These are phyloP conservation scores for Metschnikowia cubensis DNA, from an alignment of 805 yeast genomes.

Conservation along the genomic window DNA sequence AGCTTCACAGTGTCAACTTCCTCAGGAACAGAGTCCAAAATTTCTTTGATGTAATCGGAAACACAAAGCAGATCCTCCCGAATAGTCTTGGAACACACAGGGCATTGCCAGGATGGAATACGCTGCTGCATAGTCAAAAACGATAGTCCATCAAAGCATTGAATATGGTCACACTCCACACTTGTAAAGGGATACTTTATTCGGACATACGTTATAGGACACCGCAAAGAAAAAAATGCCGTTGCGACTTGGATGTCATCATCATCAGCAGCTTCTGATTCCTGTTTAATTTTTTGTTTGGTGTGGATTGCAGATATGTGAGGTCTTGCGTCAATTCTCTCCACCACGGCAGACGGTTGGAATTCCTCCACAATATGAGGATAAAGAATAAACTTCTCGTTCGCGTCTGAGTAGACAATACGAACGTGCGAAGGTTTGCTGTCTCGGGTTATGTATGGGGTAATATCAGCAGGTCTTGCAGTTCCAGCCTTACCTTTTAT, in stretches of 20 bases:
- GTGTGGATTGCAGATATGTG: constrained; percentile 54
- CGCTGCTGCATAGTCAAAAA: constrained; percentile 73
- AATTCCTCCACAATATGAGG: constrained; percentile 53
- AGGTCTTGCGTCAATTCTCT: constrained; percentile 30
- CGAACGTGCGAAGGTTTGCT: constrained; percentile 36
- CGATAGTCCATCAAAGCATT: constrained; percentile 81
- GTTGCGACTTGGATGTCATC: constrained; percentile 70
- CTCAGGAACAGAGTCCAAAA: constrained; percentile 49
- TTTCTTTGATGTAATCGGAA: constrained; percentile 68
- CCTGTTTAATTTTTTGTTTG: constrained; percentile 39
- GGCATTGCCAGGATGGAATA: constrained; percentile 85
- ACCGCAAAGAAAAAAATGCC: constrained; percentile 62
- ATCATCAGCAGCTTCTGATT: constrained; percentile 44
- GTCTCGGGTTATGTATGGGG: constrained; percentile 38
- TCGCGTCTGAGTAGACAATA: constrained; percentile 56
- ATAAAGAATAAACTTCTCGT: constrained; percentile 46
- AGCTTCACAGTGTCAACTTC: constrained; percentile 66
- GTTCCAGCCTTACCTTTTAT: constrained; percentile 75
- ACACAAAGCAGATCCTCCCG: constrained; percentile 58
- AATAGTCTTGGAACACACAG: constrained; percentile 62
- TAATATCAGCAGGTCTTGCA: constrained; percentile 76
- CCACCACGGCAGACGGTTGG: constrained; percentile 22
- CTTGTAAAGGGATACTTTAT: constrained; percentile 74
- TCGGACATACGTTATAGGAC: constrained; percentile 72
- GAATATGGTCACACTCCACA: constrained; percentile 68